Evolutionary conservation across 352 stramenopile genomes (phyloP).

Genomic region (Detonula confervacea): DNA sequence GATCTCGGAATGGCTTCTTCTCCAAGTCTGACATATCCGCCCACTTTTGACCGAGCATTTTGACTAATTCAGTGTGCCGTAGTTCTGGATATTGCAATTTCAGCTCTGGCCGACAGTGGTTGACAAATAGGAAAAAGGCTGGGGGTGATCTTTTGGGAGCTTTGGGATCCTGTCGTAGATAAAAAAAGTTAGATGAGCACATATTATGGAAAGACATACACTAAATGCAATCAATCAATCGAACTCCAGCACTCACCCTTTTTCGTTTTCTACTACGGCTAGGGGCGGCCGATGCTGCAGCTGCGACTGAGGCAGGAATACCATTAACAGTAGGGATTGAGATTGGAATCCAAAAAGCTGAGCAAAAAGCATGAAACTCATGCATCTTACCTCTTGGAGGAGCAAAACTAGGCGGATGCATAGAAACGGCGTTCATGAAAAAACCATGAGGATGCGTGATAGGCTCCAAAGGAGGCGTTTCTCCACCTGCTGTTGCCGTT

Average conservation of each 20-base stretch:
- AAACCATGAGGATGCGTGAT: not conserved
- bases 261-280: conserved; percentile 15
- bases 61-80: conserved; percentile 35
- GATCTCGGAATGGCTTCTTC: conserved; percentile 45
- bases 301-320: conserved; percentile 2
- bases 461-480: not conserved
- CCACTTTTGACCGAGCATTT: conserved; percentile 29
- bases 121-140: conserved; percentile 44
- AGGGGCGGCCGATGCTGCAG: not conserved
- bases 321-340: not conserved
- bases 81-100: conserved; percentile 32
- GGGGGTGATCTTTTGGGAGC: conserved; percentile 38
- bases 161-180: conserved; percentile 25
- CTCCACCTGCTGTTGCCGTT: not conserved
- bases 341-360: not conserved
- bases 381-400: conserved; percentile 4
- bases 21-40: conserved; percentile 33
- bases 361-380: not conserved
- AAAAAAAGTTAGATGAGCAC: not conserved
- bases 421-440: not conserved
- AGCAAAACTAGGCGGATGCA: not conserved
- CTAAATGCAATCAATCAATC: not conserved
- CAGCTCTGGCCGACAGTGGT: conserved; percentile 20
- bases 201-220: not conserved
- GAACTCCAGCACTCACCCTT: conserved; percentile 11